Base-by-base conservation (phyloP, 345 rosid species). In the Syzygium aromaticum region DNA sequence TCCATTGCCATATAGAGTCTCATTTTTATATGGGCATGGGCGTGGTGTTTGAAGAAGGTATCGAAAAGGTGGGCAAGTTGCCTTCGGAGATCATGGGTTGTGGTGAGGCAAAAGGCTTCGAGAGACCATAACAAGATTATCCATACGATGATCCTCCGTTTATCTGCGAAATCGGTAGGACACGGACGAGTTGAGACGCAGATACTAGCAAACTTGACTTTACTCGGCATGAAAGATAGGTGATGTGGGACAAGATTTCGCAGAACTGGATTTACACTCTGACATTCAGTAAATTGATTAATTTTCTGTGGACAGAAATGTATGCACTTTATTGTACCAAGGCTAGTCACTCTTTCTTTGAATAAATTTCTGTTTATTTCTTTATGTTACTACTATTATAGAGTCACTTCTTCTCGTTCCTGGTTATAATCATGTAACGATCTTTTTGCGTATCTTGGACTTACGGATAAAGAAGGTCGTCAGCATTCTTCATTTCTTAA, bases 21-120 rank as follows among this genome's bases (percentile, higher is more conserved):
- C 98, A 95, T 85, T 91, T 94, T 33, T 93, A 84, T 61, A 92
- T 95, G 97, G 99, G 98, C 2, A 95, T 94, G 99, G 93, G 92
- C 7, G 91, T 92, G 53, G 95, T 92, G 54, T 92, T 94, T 59
- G 96, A 92, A 28, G 93, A 91, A 89, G 97, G 97, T 13, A 77
- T 91, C 27, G 89, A 92, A 9, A 92, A 56, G 52, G 89, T 97
- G 12, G 92, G 93, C 25, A 84, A 88, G 46, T 87, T 94, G 88
- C 98, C 99, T 15, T 86, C 90, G 15, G 89, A 94, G 5, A 96
- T 94, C 7, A 91, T 91, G 96, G 98, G 96, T 3, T 95, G 96
- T 53, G 95, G 95, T 6, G 91, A 86, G 46, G 84, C 87, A 30
- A 51, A 21, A 52, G 53, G 84, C 33, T 52, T 78, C 77, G 16